These are phyloP conservation scores for Hypoxylon trugodes DNA, from an alignment of 495 filamentous ascomycete genomes.

Conservation along the genomic window DNA sequence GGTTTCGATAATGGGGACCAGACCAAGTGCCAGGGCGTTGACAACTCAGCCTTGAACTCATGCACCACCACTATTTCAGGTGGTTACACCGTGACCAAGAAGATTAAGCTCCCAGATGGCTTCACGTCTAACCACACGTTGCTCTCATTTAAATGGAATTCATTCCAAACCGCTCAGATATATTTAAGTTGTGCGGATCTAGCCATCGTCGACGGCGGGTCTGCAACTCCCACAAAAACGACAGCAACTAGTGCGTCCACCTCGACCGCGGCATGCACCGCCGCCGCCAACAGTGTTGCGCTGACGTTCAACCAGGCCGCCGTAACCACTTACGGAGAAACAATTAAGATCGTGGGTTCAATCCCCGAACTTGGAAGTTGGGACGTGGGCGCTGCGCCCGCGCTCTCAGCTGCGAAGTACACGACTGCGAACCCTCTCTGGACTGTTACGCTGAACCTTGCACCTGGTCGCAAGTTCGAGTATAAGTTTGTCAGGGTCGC, in stretches of 20 bases:
- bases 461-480: slow-evolving; percentile 59
- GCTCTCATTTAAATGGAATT: slow-evolving; percentile 65
- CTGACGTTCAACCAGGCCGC: slow-evolving; percentile 63
- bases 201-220: slow-evolving; percentile 46
- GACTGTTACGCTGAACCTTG: slow-evolving; percentile 53
- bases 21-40: slow-evolving; percentile 60
- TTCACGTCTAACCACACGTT: slow-evolving; percentile 59
- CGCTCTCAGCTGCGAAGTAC: slow-evolving; percentile 58
- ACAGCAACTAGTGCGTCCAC: slow-evolving; percentile 32
- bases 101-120: slow-evolving; percentile 60
- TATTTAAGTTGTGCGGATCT: slow-evolving; percentile 66
- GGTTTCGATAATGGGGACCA: slow-evolving; percentile 46
- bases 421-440: slow-evolving; percentile 58
- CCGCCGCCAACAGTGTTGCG: slow-evolving; percentile 22
- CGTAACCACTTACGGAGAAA: slow-evolving; percentile 59
- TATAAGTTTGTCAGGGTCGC: slow-evolving; percentile 69
- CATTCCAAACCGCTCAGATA: slow-evolving; percentile 63
- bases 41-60: slow-evolving; percentile 53
- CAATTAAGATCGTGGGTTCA: slow-evolving; percentile 59
- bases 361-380: slow-evolving; percentile 59
- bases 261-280: slow-evolving; percentile 17
- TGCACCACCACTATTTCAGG: slow-evolving; percentile 63
- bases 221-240: slow-evolving; percentile 35
- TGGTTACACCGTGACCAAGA: slow-evolving; percentile 64
- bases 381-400: slow-evolving; percentile 52